Conservation (phyloP, 1,284 basidiomycete genomes). For the Takashimella koratensis region DNA sequence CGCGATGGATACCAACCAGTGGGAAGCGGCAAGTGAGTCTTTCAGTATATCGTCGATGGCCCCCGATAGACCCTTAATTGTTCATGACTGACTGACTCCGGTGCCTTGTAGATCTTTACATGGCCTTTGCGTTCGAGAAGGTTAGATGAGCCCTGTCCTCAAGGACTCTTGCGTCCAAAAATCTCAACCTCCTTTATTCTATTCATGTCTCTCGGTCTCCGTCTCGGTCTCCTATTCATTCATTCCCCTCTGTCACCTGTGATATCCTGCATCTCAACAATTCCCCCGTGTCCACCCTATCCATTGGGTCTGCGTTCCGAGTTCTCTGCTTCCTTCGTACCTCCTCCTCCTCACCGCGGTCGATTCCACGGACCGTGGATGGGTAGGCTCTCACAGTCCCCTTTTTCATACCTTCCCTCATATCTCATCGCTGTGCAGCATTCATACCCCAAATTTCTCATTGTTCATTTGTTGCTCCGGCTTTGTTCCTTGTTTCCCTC, state of each 20-base stretch:
- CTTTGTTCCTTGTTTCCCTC: no score
- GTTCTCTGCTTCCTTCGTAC: background rate
- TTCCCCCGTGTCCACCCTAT: background rate
- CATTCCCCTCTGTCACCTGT: background rate
- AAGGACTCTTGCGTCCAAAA: background rate
- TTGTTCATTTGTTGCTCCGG: no score
- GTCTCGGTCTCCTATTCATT: background rate
- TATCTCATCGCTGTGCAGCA: no score
- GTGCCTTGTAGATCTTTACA: constrained; percentile 64
- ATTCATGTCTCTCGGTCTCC: background rate
- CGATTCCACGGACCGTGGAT: no score
- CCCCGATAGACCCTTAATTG: background rate
- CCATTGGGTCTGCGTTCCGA: background rate
- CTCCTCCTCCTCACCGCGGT: no score
- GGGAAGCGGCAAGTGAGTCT: constrained; percentile 89
- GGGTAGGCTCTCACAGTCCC: no score
- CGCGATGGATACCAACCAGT: constrained; percentile 86
- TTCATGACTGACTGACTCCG: background rate
- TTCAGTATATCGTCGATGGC: background rate
- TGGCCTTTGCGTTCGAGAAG: constrained; percentile 78
- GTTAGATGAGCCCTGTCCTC: constrained; percentile 38
- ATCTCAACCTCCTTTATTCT: background rate
- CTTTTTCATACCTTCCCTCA: no score
- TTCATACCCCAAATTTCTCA: no score
- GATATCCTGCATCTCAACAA: background rate